Percentiles rank a stretch among this genome's conserved stretches.
Evolutionary conservation across 805 yeast species (phyloP).

Genomic region (Scheffersomyces lignosus): DNA sequence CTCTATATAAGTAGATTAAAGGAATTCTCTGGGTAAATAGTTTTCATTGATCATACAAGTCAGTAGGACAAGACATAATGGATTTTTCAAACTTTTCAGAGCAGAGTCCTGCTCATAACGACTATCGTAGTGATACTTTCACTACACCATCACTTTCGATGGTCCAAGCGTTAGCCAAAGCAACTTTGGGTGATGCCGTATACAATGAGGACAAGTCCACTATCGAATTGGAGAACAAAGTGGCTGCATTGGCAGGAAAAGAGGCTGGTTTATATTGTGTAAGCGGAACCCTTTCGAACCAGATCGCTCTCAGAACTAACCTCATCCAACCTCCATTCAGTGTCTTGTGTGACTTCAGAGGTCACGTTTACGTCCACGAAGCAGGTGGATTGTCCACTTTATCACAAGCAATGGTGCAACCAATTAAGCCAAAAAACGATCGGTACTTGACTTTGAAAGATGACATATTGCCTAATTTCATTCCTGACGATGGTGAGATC

Average conservation of each 20-base stretch:
- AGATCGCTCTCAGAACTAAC: conserved; percentile 38
- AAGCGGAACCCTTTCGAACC: conserved; percentile 44
- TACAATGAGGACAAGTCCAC: conserved; percentile 42
- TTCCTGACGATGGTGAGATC: conserved; percentile 46
- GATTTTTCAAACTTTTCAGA: conserved; percentile 2
- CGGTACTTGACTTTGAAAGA: conserved; percentile 37
- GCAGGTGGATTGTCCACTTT: conserved; percentile 46
- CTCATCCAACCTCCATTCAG: conserved; percentile 44
- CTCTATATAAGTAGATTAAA: too few species aligned
- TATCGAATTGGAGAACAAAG: conserved; percentile 30
- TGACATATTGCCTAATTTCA: conserved; percentile 35
- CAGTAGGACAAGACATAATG: not conserved
- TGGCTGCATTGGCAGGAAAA: conserved; percentile 38
- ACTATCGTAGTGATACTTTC: conserved; percentile 72
- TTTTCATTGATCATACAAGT: too few species aligned
- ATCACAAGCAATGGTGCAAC: conserved; percentile 43
- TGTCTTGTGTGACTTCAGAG: conserved; percentile 37
- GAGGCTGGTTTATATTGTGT: conserved; percentile 42
- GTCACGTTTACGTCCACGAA: conserved; percentile 38
- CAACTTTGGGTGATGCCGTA: conserved; percentile 44
- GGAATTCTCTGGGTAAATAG: too few species aligned
- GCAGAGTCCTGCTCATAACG: conserved; percentile 32
- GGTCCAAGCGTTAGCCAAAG: conserved; percentile 42
- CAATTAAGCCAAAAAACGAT: conserved; percentile 36
- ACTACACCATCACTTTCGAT: conserved; percentile 67